Percentiles rank a stretch among this genome's conserved stretches.
Evolutionary conservation across 208 protist species (phyloP).

Genomic region (Phytomonas serpens): DNA sequence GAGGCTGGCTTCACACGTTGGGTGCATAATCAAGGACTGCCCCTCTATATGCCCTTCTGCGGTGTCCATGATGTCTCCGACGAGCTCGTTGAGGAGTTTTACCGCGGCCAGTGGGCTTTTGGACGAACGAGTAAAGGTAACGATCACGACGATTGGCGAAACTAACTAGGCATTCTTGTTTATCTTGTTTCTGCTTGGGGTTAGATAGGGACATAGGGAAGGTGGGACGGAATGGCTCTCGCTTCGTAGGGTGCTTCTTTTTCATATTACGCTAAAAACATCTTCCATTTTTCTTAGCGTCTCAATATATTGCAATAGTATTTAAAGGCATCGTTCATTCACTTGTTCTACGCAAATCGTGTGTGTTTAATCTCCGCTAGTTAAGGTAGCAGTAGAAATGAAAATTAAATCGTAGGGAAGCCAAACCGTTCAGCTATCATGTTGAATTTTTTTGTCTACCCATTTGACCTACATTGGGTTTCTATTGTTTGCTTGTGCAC

Average conservation of each 20-base stretch:
- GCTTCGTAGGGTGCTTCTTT: neutral
- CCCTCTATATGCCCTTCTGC: conserved; percentile 82
- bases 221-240: neutral
- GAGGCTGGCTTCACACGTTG: conserved; percentile 85
- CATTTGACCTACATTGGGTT: too few relatives aligned
- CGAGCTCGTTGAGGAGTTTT: conserved; percentile 88
- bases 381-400: neutral
- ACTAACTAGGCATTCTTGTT: conserved; percentile 20
- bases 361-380: neutral
- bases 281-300: conserved; percentile 3
- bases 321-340: neutral
- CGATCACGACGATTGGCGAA: conserved; percentile 87
- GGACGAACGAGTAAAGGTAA: conserved; percentile 78
- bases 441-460: too few relatives aligned
- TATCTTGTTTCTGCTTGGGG: too few relatives aligned
- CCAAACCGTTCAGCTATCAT: too few relatives aligned
- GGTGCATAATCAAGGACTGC: conserved; percentile 77
- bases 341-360: conserved; percentile 2
- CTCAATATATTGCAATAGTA: conserved; percentile 7
- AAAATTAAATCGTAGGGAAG: too few relatives aligned
- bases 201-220: too few relatives aligned
- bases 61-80: conserved; percentile 83
- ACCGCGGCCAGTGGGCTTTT: conserved; percentile 85
- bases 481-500: too few relatives aligned
- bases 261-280: neutral